Base-by-base conservation (phyloP, 495 filamentous ascomycete species). In the Corynascus novoguineensis region DNA sequence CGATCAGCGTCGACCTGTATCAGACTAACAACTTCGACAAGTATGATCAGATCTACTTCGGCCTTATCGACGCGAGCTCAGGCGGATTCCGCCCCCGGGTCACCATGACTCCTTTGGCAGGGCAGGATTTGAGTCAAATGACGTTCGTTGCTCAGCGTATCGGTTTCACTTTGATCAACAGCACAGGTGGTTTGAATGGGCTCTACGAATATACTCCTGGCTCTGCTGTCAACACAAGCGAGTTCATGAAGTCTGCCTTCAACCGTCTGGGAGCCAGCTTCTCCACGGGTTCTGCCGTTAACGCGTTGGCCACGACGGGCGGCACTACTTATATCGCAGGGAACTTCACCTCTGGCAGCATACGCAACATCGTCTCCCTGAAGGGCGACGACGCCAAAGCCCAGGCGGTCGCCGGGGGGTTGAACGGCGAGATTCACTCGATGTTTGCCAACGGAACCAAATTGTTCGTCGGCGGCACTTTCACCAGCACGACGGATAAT, bases 21-120 rank as follows among this genome's bases (percentile, higher is more conserved):
- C 95, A 99, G 73, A 96, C 90, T 17, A 97, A 97, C 70, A 73
- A 90, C 60, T 89, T 85, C 65, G 90, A 96, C 73, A 99, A 97
- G 71, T 96, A 93, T 60, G 95, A 97, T 64, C 83, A 85, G 53
- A 83, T 97, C 56, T 96, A 91, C 68, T 84, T 82, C 55, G 95
- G 91, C 8, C 81, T 80, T 57, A 83, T 99, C 53, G 90, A 97
- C 64, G 84, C 83, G 28, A 85, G 77, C 59, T 86, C 83, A 31
- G 77, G 76, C 60, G 78, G 77, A 21, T 97, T 97, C 73, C 82
- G 86, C 21, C 90, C 93, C 25, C 80, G 78, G 17, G 83, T 99
- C 49, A 96, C 89, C 2, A 73, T 99, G 50, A 76, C 83, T 2
- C 88, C 92, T 11, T 68, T 78, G 19, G 59, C 79, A 14, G 83